Evolutionary conservation across 2,329 filamentous ascomycete species (phyloP), one percentile per base, ranked within the genome.

Genomic region (Verticillium isaacii): DNA sequence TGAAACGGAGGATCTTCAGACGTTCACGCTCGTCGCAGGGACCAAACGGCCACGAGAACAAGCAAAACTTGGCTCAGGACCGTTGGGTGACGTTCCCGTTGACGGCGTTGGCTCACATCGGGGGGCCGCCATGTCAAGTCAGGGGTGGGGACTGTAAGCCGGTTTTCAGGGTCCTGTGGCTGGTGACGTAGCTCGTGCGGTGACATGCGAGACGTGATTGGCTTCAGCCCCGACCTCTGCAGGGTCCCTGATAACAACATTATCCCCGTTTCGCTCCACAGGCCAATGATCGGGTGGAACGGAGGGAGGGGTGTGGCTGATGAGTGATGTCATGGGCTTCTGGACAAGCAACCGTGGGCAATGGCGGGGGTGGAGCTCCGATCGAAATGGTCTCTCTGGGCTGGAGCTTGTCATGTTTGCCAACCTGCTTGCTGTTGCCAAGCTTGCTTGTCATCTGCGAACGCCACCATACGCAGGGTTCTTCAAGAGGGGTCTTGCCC

Each of bases 161-260:
- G 57, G 57, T 58, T 58, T 59, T 59, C 58, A 59, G 58, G 58
- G 58, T 59, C 58, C 58, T 59, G 58, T 59, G 58, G 58, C 58
- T 59, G 41, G 58, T 59, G 58, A 59, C 58, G 58, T 59, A 59
- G 58, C n/a, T 14, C 11, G 39, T 32, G 37, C 14, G 37, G 15
- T 3, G 23, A 14, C 3, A 5, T 1, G n/a, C 23, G n/a, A 14
- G n/a, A 9, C 6, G 12, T 32, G 23, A 58, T 58, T 58, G 57
- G 57, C 14, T 32, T n/a, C 15, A 45, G 37, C 37, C 37, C 15
- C 37, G 25, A 36, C 39, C 39, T 15, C 32, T 58, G 37, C 14
- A 37, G 29, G 55, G 19, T 29, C 29, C 32, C 55, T 23, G 14
- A 34, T 34, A 25, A 8, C 14, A 32, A 17, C 23, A 25, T 25